Percentiles rank a stretch among this genome's conserved stretches.
Conservation (phyloP, 768 basidiomycete species). For the Pleurotus salmoneostramineus region DNA sequence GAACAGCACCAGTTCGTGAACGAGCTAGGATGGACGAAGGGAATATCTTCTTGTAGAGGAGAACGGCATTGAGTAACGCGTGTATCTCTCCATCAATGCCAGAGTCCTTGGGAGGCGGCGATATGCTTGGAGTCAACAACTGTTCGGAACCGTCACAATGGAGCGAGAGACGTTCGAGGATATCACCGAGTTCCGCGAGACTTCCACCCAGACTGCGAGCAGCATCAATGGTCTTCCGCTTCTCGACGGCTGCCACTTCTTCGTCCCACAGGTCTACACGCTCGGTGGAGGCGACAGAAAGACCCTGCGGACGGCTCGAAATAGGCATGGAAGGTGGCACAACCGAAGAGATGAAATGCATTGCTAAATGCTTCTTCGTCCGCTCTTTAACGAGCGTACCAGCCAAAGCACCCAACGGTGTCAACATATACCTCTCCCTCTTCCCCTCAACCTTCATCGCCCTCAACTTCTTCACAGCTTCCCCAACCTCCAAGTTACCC, state of each 20-base stretch:
- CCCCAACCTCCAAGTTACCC: conserved; percentile 45
- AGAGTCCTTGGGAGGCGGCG: conserved; percentile 15
- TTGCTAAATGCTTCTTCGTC: conserved; percentile 46
- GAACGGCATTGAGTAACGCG: conserved; percentile 53
- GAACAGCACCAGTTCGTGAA: not conserved
- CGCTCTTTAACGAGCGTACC: conserved; percentile 45
- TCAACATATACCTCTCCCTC: conserved; percentile 17
- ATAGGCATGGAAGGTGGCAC: conserved; percentile 5
- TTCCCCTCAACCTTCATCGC: conserved; percentile 9
- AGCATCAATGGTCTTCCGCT: conserved; percentile 48
- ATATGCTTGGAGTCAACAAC: conserved; percentile 10
- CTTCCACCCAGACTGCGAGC: conserved; percentile 62
- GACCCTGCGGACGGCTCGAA: not conserved
- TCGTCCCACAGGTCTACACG: not conserved
- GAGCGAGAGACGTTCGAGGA: conserved; percentile 57
- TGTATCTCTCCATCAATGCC: conserved; percentile 43
- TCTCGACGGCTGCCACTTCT: conserved; percentile 35
- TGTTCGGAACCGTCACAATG: conserved; percentile 21
- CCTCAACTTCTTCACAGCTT: conserved; percentile 41
- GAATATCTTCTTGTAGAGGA: conserved; percentile 63
- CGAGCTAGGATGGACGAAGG: conserved; percentile 17
- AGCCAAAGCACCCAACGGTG: conserved; percentile 50
- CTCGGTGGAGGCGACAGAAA: not conserved
- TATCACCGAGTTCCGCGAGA: conserved; percentile 47
- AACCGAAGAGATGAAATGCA: conserved; percentile 47